Percentiles rank a stretch among this genome's conserved stretches.
Conservation (phyloP, 371 early-diverging fungal genomes). For the Rhizopus delemar region DNA sequence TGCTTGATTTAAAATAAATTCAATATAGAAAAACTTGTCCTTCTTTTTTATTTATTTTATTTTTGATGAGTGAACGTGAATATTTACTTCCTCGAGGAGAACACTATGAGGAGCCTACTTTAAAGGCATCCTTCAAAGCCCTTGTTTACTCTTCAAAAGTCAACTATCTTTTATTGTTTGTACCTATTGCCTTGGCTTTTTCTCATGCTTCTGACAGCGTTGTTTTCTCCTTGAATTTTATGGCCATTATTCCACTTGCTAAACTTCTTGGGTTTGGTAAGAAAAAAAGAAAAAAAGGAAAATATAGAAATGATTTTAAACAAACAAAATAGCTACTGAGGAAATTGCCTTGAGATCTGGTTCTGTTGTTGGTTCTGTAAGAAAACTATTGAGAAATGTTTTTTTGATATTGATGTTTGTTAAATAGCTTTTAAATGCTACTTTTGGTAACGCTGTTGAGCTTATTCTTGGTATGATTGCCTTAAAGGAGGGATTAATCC, state of each 20-base stretch:
- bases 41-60: too few species aligned
- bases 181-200: slow-evolving; percentile 80
- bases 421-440: slow-evolving; percentile 40
- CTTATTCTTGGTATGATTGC: slow-evolving; percentile 84
- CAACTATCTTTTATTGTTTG: slow-evolving; percentile 71
- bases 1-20: too few species aligned
- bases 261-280: slow-evolving; percentile 61
- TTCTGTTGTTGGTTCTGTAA: slow-evolving; percentile 41
- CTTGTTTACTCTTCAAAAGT: slow-evolving; percentile 49
- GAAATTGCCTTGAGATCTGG: slow-evolving; percentile 42
- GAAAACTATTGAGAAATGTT: background rate
- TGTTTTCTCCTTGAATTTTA: slow-evolving; percentile 83
- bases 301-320: background rate
- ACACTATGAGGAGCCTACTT: slow-evolving; percentile 27
- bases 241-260: slow-evolving; percentile 91
- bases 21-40: too few species aligned
- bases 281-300: background rate
- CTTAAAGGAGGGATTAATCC: slow-evolving; percentile 72
- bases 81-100: slow-evolving; percentile 25
- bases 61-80: slow-evolving; percentile 32
- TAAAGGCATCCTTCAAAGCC: slow-evolving; percentile 38
- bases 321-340: slow-evolving; percentile 31
- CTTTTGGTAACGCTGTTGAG: slow-evolving; percentile 82
- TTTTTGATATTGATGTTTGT: slow-evolving; percentile 2
- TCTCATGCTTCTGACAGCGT: slow-evolving; percentile 36